Percentiles rank a stretch among this genome's conserved stretches.
These are phyloP conservation scores for Yamadazyma insecticola DNA, from an alignment of 805 yeast species.

Conservation along the genomic window DNA sequence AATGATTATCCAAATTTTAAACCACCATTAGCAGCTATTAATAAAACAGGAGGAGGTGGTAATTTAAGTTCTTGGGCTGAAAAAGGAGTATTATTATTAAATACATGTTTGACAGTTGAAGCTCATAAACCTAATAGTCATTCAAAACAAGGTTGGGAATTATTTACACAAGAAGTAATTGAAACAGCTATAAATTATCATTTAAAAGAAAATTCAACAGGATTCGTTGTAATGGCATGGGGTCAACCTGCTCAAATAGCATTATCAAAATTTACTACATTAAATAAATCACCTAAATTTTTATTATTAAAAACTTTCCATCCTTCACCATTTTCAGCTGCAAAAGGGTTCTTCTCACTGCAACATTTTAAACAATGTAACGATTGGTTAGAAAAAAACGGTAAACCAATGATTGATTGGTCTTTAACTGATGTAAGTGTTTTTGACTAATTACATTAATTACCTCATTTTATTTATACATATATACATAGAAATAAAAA, in stretches of 20 bases:
- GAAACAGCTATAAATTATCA: conserved; percentile 47
- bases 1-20: conserved; percentile 64
- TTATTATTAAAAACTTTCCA: conserved; percentile 72
- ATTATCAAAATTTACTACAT: conserved; percentile 32
- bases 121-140: conserved; percentile 95
- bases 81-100: conserved; percentile 82
- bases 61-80: conserved; percentile 79
- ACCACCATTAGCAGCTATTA: conserved; percentile 38
- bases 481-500: no score
- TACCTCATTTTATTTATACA: conserved; percentile 17
- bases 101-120: conserved; percentile 84
- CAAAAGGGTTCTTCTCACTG: conserved; percentile 74
- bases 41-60: conserved; percentile 46
- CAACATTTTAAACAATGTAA: conserved; percentile 72
- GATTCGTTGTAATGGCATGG: conserved; percentile 78
- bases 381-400: conserved; percentile 59
- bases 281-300: conserved; percentile 27
- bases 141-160: conserved; percentile 88
- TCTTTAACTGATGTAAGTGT: no score
- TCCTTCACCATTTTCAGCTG: conserved; percentile 93
- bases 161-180: conserved; percentile 73
- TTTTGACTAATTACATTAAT: no score
- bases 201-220: conserved; percentile 30
- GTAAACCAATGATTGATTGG: conserved; percentile 63
- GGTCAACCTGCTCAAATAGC: conserved; percentile 70